Evolutionary conservation across 768 basidiomycete genomes (phyloP), one percentile per base, ranked within the genome.

Genomic region (Crucibulum laeve): DNA sequence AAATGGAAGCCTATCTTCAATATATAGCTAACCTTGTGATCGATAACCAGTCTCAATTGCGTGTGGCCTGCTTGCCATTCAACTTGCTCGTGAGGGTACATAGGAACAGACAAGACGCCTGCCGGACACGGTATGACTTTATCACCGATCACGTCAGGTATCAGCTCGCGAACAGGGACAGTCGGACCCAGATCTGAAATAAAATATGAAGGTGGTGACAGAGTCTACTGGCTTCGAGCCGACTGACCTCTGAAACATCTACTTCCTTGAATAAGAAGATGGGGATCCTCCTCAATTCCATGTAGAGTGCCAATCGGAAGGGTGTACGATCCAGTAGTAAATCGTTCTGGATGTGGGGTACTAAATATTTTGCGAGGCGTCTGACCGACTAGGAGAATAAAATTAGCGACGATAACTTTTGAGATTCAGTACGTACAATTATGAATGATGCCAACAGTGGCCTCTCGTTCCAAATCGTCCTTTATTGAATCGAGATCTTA

Each of bases 391-490:
- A 50, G 17, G 34, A 30, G 25, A 36, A 3, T 7, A 37, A 51
- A 2, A 54, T 42, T 24, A 8, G 24, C 19, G 10, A 37, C 14
- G 14, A 24, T 21, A 32, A 44, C 17, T 34, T 25, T 8, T 3
- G 28, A 23, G 10, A 4, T 40, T 6, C n/a, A 15, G 38, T 14
- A 56, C 76, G 28, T 52, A 89, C 90, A 97, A 49, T 95, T 95
- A 61, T 95, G 92, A 38, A 96, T 94, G 44, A 94, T 95, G 1
- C 92, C 92, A 15, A 94, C 87, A 5, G 91, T 91, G 0, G 94
- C 93, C 55, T 92, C 91, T 25, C 87, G 78, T 64, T 97, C 90
- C 5, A 91, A 68, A 36, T 91, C 84, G 57, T 96, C 87, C 4
- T 79, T 77, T 43, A 97, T 95, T 3, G 76, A 62, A 58, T 96